A percentile compares a stretch with the other conserved stretches of the same genome.
phyloP scores from a whole-genome alignment of 2,329 filamentous ascomycete species.

The Beauveria pseudobassiana region DNA sequence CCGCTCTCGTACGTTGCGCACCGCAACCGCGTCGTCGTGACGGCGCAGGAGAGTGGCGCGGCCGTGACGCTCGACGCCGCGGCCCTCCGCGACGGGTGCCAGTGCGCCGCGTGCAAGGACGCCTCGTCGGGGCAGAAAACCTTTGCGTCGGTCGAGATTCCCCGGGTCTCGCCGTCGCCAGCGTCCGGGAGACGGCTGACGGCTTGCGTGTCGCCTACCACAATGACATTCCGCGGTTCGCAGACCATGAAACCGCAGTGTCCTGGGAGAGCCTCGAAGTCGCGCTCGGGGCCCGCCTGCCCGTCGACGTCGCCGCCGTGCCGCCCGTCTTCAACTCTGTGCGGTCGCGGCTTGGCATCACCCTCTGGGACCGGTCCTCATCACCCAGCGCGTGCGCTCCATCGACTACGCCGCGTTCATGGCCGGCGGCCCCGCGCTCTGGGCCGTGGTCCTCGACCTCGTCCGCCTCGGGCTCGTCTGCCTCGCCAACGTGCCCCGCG shows the following conservation, averaged over 20 bases:
- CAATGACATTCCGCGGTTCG: conserved; percentile 32
- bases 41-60: neutral
- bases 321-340: conserved; percentile 18
- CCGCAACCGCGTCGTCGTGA: neutral
- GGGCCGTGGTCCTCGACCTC: conserved; percentile 54
- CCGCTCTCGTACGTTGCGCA: neutral
- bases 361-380: conserved; percentile 35
- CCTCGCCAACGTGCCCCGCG: conserved; percentile 63
- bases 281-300: conserved; percentile 17
- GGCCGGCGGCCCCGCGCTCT: conserved; percentile 43
- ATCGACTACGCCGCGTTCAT: conserved; percentile 70
- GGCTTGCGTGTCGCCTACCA: conserved; percentile 54
- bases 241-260: conserved; percentile 26
- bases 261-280: conserved; percentile 31
- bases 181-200: conserved; percentile 25
- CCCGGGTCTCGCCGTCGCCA: conserved; percentile 24
- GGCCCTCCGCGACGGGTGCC: conserved; percentile 46
- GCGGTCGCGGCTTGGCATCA: conserved; percentile 25
- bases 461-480: conserved; percentile 66
- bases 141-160: conserved; percentile 37
- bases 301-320: conserved; percentile 18
- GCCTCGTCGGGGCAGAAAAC: conserved; percentile 53
- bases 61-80: conserved; percentile 17
- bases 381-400: conserved; percentile 40
- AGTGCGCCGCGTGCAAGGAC: conserved; percentile 46